Percentiles rank a stretch among this genome's conserved stretches.
Evolutionary conservation across 371 early-diverging fungal species (phyloP).

Genomic region (Nematocida major): DNA sequence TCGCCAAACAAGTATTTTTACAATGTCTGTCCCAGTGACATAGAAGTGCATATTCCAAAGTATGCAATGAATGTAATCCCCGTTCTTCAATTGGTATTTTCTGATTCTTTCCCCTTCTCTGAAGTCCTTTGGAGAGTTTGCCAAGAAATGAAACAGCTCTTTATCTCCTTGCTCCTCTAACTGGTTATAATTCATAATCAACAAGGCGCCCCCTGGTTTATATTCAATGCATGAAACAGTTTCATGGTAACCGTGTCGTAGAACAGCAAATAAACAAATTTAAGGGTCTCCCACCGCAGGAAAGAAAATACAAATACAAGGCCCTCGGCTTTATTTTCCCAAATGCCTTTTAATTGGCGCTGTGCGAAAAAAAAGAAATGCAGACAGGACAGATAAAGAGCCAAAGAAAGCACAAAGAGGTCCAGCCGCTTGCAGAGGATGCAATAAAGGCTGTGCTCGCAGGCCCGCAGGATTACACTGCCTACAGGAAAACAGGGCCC

Average conservation of each 20-base stretch:
- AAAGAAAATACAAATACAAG: neutral
- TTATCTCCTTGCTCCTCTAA: constrained; percentile 61
- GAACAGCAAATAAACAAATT: constrained; percentile 49
- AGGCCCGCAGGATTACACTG: neutral
- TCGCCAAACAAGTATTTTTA: constrained; percentile 81
- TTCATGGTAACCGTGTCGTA: constrained; percentile 43
- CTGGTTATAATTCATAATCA: constrained; percentile 57
- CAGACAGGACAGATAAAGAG: neutral
- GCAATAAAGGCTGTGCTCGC: neutral
- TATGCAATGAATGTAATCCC: constrained; percentile 66
- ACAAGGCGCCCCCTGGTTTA: neutral
- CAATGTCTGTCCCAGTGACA: constrained; percentile 88
- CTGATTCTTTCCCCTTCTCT: constrained; percentile 64
- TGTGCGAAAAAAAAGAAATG: neutral
- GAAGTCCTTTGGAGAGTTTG: constrained; percentile 65
- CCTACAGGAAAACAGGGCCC: neutral
- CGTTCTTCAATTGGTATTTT: constrained; percentile 66
- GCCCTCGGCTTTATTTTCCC: neutral
- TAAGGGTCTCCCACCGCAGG: neutral
- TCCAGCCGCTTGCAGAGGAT: neutral
- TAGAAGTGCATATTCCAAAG: constrained; percentile 66
- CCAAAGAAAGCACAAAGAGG: neutral
- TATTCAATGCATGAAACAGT: constrained; percentile 34
- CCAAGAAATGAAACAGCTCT: constrained; percentile 64
- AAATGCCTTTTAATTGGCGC: no score